phyloP scores from a whole-genome alignment of 1,139 yeast genomes.

The Geotrichum bryndzae region DNA sequence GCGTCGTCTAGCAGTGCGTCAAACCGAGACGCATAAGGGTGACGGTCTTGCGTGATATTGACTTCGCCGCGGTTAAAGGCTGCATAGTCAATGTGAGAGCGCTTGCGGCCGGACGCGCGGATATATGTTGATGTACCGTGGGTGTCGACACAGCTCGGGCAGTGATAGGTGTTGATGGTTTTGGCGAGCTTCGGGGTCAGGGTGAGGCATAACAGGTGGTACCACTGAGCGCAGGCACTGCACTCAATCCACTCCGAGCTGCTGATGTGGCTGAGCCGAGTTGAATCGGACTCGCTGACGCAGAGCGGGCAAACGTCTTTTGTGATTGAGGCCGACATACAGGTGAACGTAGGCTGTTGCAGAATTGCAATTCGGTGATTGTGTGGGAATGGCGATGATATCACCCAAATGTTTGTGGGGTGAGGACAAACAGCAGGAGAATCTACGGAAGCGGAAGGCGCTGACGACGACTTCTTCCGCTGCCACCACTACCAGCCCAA shows the following conservation, averaged over 20 bases:
- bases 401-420: not conserved
- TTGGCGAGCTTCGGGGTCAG: slow-evolving; percentile 39
- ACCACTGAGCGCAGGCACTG: slow-evolving; percentile 57
- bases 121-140: slow-evolving; percentile 51
- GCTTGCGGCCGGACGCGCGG: slow-evolving; percentile 53
- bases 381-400: not conserved
- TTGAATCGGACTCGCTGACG: not conserved
- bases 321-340: not conserved
- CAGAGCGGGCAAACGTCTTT: slow-evolving; percentile 11
- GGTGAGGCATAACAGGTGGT: slow-evolving; percentile 48
- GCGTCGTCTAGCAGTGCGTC: slow-evolving; percentile 13
- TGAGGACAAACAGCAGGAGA: not conserved
- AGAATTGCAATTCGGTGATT: not conserved
- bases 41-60: slow-evolving; percentile 38
- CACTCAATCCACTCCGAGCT: slow-evolving; percentile 54
- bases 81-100: slow-evolving; percentile 60
- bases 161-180: slow-evolving; percentile 49
- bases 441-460: not conserved
- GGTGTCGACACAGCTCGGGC: slow-evolving; percentile 42
- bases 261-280: not conserved
- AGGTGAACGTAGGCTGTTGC: not conserved
- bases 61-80: slow-evolving; percentile 74
- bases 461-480: not conserved
- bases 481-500: not conserved
- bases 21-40: slow-evolving; percentile 22